Evolutionary conservation across 768 basidiomycete species (phyloP).

Genomic region (Tubosaeta brunneosetosa): DNA sequence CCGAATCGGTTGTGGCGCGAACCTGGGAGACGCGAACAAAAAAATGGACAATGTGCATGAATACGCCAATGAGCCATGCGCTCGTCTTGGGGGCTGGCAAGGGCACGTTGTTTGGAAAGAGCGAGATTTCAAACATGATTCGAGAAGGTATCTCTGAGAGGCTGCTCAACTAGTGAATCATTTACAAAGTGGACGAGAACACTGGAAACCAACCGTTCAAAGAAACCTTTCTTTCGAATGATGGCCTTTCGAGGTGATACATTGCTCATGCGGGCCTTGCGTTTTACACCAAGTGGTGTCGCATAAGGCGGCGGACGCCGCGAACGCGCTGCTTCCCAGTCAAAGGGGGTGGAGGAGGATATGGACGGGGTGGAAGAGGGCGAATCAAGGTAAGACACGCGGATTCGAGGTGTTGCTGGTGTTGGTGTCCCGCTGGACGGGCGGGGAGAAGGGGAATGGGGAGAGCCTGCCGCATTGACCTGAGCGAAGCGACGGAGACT

Average conservation of each 20-base stretch:
- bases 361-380: conserved; percentile 67
- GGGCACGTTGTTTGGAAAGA: conserved; percentile 79
- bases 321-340: conserved; percentile 81
- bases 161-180: conserved; percentile 34
- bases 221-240: conserved; percentile 58
- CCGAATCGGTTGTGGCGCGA: conserved; percentile 55
- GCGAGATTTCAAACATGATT: conserved; percentile 72
- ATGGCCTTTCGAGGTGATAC: conserved; percentile 45
- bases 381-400: conserved; percentile 53
- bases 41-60: conserved; percentile 65
- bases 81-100: conserved; percentile 62
- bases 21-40: conserved; percentile 57
- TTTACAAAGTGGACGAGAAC: conserved; percentile 2
- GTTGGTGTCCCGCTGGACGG: conserved; percentile 33
- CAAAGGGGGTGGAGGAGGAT: conserved; percentile 74
- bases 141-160: conserved; percentile 62
- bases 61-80: conserved; percentile 60
- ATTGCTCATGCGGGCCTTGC: conserved; percentile 38
- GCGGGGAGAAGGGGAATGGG: conserved; percentile 37
- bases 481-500: conserved; percentile 57
- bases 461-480: conserved; percentile 40
- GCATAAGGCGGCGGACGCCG: conserved; percentile 68
- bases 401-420: conserved; percentile 42
- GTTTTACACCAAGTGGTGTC: conserved; percentile 49
- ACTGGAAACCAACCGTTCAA: conserved; percentile 48